These are phyloP conservation scores for Solanum rostratum DNA, from an alignment of 257 asterid species.

Conservation along the genomic window DNA sequence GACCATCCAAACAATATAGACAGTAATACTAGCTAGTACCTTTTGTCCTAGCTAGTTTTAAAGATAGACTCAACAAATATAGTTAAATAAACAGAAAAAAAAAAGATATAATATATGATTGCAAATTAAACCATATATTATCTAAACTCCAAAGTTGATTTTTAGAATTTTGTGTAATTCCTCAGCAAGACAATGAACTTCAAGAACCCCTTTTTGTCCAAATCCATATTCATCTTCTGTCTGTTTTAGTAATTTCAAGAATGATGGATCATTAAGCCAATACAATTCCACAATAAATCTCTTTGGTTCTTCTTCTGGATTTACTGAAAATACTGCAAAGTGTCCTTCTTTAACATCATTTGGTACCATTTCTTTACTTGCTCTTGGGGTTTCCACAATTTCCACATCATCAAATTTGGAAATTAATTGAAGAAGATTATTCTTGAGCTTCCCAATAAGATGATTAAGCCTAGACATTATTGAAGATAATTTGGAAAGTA, in stretches of 20 bases:
- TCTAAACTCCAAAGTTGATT: background rate
- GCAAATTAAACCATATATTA: background rate
- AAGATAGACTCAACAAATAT: background rate
- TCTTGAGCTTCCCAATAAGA: background rate
- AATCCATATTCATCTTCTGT: conserved; percentile 25
- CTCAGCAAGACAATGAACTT: conserved; percentile 15
- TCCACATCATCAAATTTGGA: background rate
- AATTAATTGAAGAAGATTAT: background rate
- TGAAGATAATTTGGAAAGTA: background rate
- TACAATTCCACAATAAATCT: conserved; percentile 13
- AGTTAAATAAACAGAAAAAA: background rate
- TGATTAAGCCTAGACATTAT: background rate
- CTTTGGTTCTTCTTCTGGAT: background rate
- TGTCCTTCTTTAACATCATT: background rate
- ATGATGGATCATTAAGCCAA: conserved; percentile 14
- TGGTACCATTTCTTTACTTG: background rate
- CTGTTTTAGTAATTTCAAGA: conserved; percentile 10
- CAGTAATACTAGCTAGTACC: background rate
- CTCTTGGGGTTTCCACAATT: background rate
- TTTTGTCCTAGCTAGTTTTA: background rate
- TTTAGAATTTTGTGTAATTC: conserved; percentile 13
- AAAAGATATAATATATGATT: background rate
- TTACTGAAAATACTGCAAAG: background rate
- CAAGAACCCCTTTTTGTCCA: conserved; percentile 17
- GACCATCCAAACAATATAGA: background rate